Evolutionary conservation across 768 basidiomycete genomes (phyloP).

Genomic region (Suillus americanus): DNA sequence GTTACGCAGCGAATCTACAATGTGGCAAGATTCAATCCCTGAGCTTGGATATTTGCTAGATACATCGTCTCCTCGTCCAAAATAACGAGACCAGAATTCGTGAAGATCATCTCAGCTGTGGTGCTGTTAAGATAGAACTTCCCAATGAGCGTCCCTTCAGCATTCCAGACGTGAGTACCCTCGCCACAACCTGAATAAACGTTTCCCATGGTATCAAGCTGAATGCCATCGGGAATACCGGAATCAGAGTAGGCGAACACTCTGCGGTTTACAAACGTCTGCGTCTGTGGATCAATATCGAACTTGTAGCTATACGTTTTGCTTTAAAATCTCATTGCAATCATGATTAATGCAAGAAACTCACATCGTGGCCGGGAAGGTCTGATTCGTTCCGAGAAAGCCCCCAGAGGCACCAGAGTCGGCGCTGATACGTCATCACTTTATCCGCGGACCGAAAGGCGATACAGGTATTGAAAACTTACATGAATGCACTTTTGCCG

Average conservation of each 20-base stretch:
- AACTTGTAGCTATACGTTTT: conserved; percentile 54
- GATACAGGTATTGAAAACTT: conserved; percentile 16
- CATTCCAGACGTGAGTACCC: conserved; percentile 63
- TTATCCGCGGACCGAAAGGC: conserved; percentile 8
- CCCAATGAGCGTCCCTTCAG: conserved; percentile 55
- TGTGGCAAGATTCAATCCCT: conserved; percentile 26
- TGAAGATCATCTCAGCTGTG: conserved; percentile 42
- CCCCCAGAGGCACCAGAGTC: conserved; percentile 39
- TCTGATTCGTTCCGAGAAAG: conserved; percentile 50
- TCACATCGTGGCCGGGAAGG: conserved; percentile 67
- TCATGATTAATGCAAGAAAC: conserved; percentile 18
- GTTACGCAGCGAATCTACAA: conserved; percentile 8
- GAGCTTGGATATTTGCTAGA: conserved; percentile 36
- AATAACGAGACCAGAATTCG: conserved; percentile 39
- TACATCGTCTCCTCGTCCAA: conserved; percentile 40
- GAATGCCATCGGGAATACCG: conserved; percentile 67
- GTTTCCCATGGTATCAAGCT: conserved; percentile 63
- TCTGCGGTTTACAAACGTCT: conserved; percentile 57
- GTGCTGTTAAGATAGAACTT: conserved; percentile 55
- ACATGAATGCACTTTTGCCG: conserved; percentile 68
- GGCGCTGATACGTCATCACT: conserved; percentile 23
- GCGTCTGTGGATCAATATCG: conserved; percentile 58
- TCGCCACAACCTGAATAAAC: conserved; percentile 71
- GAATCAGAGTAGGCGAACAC: conserved; percentile 68
- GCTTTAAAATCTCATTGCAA: background rate